phyloP scores from a whole-genome alignment of 805 yeast species.

The Metschnikowia koreensis region DNA sequence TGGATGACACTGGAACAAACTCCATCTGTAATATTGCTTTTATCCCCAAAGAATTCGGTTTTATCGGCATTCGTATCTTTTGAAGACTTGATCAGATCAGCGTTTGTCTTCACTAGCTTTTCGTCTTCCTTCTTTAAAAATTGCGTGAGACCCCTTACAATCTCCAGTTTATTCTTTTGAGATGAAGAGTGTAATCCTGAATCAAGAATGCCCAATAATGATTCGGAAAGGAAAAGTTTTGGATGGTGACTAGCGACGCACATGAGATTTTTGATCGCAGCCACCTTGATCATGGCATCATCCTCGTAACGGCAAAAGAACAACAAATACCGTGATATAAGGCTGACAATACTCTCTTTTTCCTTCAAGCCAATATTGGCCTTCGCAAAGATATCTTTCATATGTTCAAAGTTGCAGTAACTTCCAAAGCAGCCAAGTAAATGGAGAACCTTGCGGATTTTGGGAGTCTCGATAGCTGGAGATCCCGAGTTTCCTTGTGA shows the following conservation, averaged over 20 bases:
- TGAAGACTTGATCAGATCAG: constrained; percentile 52
- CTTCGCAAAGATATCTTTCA: constrained; percentile 37
- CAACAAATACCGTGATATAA: constrained; percentile 58
- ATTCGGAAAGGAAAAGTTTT: constrained; percentile 58
- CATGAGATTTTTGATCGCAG: constrained; percentile 58
- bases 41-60: constrained; percentile 60
- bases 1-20: constrained; percentile 73
- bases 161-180: constrained; percentile 44
- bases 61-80: constrained; percentile 38
- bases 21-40: constrained; percentile 31
- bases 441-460: constrained; percentile 53
- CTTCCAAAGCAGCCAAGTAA: constrained; percentile 72
- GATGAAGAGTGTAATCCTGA: constrained; percentile 41
- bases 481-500: constrained; percentile 19
- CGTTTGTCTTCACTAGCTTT: constrained; percentile 36
- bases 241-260: constrained; percentile 63
- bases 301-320: constrained; percentile 44
- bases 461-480: constrained; percentile 28
- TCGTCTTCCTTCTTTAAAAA: constrained; percentile 60
- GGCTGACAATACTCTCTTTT: constrained; percentile 55
- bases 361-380: constrained; percentile 43
- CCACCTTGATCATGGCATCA: constrained; percentile 38
- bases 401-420: constrained; percentile 57
- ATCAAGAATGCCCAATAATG: constrained; percentile 53
- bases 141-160: constrained; percentile 55